These are phyloP conservation scores for Linaria vulgaris DNA, from an alignment of 257 asterid species.

Conservation along the genomic window DNA sequence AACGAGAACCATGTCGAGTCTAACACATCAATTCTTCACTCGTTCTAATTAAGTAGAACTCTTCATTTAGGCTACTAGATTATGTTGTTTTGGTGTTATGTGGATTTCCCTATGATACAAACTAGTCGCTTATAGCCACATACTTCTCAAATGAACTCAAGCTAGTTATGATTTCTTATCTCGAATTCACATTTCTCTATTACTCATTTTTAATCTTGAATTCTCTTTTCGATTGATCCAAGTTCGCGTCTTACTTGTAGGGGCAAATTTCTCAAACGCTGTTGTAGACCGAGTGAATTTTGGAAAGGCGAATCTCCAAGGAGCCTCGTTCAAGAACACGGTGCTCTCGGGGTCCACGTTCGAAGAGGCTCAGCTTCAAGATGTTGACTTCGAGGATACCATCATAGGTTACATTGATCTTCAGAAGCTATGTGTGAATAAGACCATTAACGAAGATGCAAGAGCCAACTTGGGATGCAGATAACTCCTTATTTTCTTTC, in stretches of 20 bases:
- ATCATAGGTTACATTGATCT: constrained; percentile 88
- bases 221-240: not conserved
- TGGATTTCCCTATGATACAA: no score
- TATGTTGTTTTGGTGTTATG: no score
- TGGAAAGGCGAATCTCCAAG: constrained; percentile 72
- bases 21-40: no score
- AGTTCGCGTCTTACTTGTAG: constrained; percentile 41
- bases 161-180: not conserved
- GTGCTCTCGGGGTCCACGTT: constrained; percentile 94
- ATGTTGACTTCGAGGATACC: constrained; percentile 83
- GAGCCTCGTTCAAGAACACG: constrained; percentile 79
- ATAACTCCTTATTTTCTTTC: constrained; percentile 29
- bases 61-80: no score
- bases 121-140: not conserved
- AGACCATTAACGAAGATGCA: constrained; percentile 60
- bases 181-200: not conserved
- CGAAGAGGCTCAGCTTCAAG: constrained; percentile 67
- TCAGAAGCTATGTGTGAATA: constrained; percentile 79
- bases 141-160: not conserved
- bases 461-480: constrained; percentile 85
- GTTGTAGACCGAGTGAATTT: constrained; percentile 88
- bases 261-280: constrained; percentile 87
- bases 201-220: not conserved
- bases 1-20: no score
- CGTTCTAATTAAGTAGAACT: no score